Base-by-base conservation (phyloP, 1,139 yeast species). In the Yamadazyma mexicana region DNA sequence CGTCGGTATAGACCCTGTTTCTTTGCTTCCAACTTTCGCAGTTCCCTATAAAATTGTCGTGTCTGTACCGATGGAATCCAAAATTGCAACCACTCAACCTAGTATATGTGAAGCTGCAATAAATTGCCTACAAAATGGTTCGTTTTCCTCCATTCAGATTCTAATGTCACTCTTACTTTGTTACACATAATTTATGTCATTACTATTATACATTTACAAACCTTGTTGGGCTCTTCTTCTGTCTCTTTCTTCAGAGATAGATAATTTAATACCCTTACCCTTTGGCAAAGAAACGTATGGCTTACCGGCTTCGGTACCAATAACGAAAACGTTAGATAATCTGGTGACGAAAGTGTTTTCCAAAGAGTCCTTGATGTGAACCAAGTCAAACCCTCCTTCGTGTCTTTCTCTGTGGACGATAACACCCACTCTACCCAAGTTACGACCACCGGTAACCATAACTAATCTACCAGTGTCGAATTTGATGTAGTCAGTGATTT, bases 201-300 rank as follows among this genome's bases (percentile, higher is more conserved):
- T 6, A 20, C 22, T 18, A 30, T 10, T 30, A 30, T 20, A 34
- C 25, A 34, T 31, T 64, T 64, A 66, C 61, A 69, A 64, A 55
- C 73, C 75, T 43, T 52, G 70, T 73, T 81, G 85, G 65, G 88
- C 85, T 83, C 94, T 83, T 81, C 87, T 84, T 84, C 95, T 86
- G 91, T 92, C 98, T 81, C 98, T 91, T 84, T 92, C 98, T 80
- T 92, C 98, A 68, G 98, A 80, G 71, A 91, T 89, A 64, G 95
- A 75, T 70, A 92, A 85, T 81, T 91, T 92, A 74, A 92, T 87
- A 87, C 98, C 98, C 85, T 92, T 92, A 80, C 98, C 98, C 91
- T 89, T 92, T 82, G 98, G 98, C 75, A 92, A 82, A 52, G 97
- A 88, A 70, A 92, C 83, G 81, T 83, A 81, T 67, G 98, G 96